Evolutionary conservation across 2,329 filamentous ascomycete genomes (phyloP), one percentile per base, ranked within the genome.

Genomic region (Stagonosporopsis tanaceti): DNA sequence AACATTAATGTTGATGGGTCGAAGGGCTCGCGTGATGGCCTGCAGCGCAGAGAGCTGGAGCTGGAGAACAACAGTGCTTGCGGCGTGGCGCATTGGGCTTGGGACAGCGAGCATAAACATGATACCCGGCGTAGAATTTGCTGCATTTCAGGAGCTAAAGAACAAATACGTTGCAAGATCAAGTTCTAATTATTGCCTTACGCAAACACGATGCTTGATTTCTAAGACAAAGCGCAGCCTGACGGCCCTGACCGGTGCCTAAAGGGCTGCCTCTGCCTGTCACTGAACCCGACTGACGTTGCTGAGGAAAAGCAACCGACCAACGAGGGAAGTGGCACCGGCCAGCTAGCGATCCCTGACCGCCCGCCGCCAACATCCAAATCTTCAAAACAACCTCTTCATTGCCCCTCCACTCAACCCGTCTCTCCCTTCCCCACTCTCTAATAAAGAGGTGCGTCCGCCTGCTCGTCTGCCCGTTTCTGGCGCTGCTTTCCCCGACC

Each of bases 11-110:
- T 50, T 44, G 44, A 53, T 45, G 48, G 32, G 38, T 42, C 22
- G 14, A 30, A 34, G 48, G 14, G 42, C 44, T 57, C 32, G 44
- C 38, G 47, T 44, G 47, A 52, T 47, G 42, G 28, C 15, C 39
- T 48, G 39, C 38, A 25, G 27, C 41, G 25, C 38, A 25, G 28
- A 50, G 39, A 50, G 55, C 45, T 35, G 55, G 55, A 48, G 22
- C 44, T 48, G 51, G 37, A 48, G 51, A 60, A 62, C 62, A 63
- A 60, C 65, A 59, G 59, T 48, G 61, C 59, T 65, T 65, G 68
- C 63, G 69, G 69, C 68, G 71, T 75, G 69, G 73, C 73, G 71
- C 67, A 65, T 64, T 71, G 68, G 66, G 71, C 65, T 68, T 69
- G 66, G 66, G 50, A 58, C 60, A 66, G 60, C 61, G 63, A 61